Percentiles rank a stretch among this genome's conserved stretches.
Evolutionary conservation across 2,329 filamentous ascomycete genomes (phyloP).

Genomic region (Sclerotinia borealis): DNA sequence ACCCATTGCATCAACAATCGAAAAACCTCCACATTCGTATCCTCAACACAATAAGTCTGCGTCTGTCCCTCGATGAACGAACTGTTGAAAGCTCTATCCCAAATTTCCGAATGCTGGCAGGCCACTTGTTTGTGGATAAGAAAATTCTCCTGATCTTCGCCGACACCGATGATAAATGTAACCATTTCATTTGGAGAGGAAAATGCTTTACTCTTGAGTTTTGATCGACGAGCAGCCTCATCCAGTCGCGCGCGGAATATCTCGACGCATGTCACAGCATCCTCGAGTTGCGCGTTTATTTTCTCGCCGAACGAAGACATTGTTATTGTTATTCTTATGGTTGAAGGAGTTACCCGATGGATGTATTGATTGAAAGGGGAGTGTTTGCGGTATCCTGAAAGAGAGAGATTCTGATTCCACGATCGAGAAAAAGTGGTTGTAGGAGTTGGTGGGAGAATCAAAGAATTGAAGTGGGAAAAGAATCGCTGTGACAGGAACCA

Average conservation of each 20-base stretch:
- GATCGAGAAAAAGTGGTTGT: too few relatives aligned
- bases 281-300: too few relatives aligned
- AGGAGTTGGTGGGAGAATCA: too few relatives aligned
- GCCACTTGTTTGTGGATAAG: background rate
- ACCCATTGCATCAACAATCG: background rate
- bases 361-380: too few relatives aligned
- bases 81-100: conserved; percentile 1
- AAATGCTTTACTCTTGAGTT: background rate
- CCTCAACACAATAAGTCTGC: background rate
- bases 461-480: background rate
- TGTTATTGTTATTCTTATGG: too few relatives aligned
- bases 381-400: too few relatives aligned
- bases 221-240: background rate
- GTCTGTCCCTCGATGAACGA: background rate
- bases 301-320: too few relatives aligned
- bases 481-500: too few relatives aligned
- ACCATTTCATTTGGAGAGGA: background rate
- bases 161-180: background rate
- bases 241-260: background rate
- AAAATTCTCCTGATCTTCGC: background rate
- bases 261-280: too few relatives aligned
- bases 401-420: too few relatives aligned
- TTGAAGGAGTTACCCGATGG: too few relatives aligned
- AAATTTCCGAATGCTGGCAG: background rate
- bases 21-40: background rate